Percentiles rank a stretch among this genome's conserved stretches.
These are phyloP conservation scores for Omphalea diandra DNA, from an alignment of 441 rosid genomes.

Conservation along the genomic window DNA sequence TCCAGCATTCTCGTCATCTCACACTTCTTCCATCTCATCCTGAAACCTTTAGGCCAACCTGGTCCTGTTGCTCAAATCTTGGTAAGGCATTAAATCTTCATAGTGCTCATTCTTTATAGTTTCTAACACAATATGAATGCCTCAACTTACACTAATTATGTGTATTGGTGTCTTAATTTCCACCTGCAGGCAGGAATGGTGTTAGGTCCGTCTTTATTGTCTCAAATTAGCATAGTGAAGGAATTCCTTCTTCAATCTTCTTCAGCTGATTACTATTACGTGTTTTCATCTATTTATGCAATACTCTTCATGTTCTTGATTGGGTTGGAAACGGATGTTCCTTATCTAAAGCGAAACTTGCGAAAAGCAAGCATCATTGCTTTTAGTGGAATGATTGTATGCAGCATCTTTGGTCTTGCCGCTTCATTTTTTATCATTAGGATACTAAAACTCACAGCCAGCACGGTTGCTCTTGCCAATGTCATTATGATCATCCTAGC, in stretches of 20 bases:
- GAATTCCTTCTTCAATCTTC: constrained; percentile 54
- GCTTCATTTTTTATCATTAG: constrained; percentile 37
- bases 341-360: constrained; percentile 52
- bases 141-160: background rate
- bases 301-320: constrained; percentile 74
- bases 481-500: constrained; percentile 45
- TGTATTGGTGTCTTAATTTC: background rate
- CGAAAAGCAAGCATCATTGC: constrained; percentile 47
- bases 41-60: constrained; percentile 70
- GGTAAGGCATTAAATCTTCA: constrained; percentile 26
- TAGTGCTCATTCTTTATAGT: too few species aligned
- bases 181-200: constrained; percentile 70
- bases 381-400: constrained; percentile 31
- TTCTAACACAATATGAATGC: background rate
- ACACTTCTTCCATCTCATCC: constrained; percentile 57
- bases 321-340: constrained; percentile 66
- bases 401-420: constrained; percentile 40
- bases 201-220: constrained; percentile 61
- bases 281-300: constrained; percentile 50
- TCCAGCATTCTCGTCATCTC: constrained; percentile 64
- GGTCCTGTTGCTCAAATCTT: constrained; percentile 76
- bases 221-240: constrained; percentile 38
- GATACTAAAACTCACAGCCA: constrained; percentile 22
- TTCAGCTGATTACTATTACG: constrained; percentile 50
- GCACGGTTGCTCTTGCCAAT: constrained; percentile 29